Percentiles rank a stretch among this genome's conserved stretches.
These are phyloP conservation scores for Plantago elongata DNA, from an alignment of 257 asterid species.

Conservation along the genomic window DNA sequence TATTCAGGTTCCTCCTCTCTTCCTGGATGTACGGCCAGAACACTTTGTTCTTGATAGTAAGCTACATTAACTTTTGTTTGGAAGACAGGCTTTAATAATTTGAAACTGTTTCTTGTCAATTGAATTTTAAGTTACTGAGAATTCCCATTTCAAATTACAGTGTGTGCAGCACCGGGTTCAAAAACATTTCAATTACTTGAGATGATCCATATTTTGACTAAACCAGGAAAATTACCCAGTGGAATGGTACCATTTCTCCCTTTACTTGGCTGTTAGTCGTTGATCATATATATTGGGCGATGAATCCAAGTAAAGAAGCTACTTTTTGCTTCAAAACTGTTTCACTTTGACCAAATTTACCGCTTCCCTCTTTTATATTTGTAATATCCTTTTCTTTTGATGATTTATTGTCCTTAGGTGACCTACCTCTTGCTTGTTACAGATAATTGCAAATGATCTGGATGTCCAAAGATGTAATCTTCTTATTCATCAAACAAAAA, in stretches of 20 bases:
- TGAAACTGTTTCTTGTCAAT: slow-evolving; percentile 5
- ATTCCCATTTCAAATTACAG: slow-evolving; percentile 47
- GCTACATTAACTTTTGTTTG: slow-evolving; percentile 29
- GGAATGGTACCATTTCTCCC: slow-evolving; percentile 64
- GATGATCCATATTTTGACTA: slow-evolving; percentile 75
- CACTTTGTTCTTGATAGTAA: slow-evolving; percentile 98
- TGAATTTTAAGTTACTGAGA: slow-evolving; percentile 18
- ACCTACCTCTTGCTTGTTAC: slow-evolving; percentile 15
- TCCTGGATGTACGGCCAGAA: slow-evolving; percentile 84
- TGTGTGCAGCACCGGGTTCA: slow-evolving; percentile 99
- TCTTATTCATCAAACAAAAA: slow-evolving; percentile 98
- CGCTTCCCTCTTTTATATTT: slow-evolving; percentile 4
- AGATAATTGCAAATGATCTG: slow-evolving; percentile 95
- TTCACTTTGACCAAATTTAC: not conserved
- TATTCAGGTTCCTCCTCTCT: slow-evolving; percentile 96
- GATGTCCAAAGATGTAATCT: slow-evolving; percentile 97
- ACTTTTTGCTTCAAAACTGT: slow-evolving; percentile 13
- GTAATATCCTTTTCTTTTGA: slow-evolving; percentile 4
- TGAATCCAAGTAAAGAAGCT: slow-evolving; percentile 10
- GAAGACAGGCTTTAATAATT: slow-evolving; percentile 15
- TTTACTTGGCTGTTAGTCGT: slow-evolving; percentile 4
- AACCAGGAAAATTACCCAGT: slow-evolving; percentile 73
- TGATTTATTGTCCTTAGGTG: slow-evolving; percentile 16
- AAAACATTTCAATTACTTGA: slow-evolving; percentile 96
- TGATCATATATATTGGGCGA: slow-evolving; percentile 1